phyloP scores from a whole-genome alignment of 257 asterid genomes.

The Penstemon newberryi region DNA sequence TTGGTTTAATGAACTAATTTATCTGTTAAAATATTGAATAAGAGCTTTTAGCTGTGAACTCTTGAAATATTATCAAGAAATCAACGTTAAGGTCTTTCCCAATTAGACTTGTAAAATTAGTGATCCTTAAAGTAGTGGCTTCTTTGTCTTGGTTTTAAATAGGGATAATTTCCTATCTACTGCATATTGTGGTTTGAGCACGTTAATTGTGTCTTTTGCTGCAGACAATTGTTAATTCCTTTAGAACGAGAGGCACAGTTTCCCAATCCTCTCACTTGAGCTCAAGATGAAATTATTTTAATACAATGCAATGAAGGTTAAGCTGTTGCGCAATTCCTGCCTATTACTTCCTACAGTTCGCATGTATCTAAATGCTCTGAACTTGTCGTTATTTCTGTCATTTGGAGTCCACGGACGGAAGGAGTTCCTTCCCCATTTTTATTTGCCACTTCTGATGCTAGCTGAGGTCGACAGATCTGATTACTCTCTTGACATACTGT shows the following conservation, averaged over 20 bases:
- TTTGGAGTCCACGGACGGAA: not conserved
- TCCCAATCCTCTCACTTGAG: not conserved
- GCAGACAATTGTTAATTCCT: not conserved
- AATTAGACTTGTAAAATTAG: constrained; percentile 15
- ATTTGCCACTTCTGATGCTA: constrained; percentile 1
- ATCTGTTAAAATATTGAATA: constrained; percentile 4
- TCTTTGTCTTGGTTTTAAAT: not conserved
- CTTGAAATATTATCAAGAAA: constrained; percentile 1
- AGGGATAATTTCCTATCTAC: not conserved
- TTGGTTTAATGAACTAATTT: not conserved
- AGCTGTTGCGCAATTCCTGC: constrained; percentile 5
- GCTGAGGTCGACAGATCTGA: not conserved
- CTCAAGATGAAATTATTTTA: not conserved
- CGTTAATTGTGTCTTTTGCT: not conserved
- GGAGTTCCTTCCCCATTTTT: not conserved
- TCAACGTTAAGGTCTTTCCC: constrained; percentile 1
- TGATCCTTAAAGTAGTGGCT: constrained; percentile 1
- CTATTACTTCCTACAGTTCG: not conserved
- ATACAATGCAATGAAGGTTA: constrained; percentile 12
- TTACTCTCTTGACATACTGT: not conserved
- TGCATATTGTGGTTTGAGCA: not conserved
- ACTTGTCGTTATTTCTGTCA: not conserved
- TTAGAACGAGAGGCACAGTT: not conserved
- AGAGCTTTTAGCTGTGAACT: constrained; percentile 8
- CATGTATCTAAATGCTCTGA: not conserved